phyloP scores from a whole-genome alignment of 225 moss, liverwort and hornwort genomes.

The Sphagnum contortum region DNA sequence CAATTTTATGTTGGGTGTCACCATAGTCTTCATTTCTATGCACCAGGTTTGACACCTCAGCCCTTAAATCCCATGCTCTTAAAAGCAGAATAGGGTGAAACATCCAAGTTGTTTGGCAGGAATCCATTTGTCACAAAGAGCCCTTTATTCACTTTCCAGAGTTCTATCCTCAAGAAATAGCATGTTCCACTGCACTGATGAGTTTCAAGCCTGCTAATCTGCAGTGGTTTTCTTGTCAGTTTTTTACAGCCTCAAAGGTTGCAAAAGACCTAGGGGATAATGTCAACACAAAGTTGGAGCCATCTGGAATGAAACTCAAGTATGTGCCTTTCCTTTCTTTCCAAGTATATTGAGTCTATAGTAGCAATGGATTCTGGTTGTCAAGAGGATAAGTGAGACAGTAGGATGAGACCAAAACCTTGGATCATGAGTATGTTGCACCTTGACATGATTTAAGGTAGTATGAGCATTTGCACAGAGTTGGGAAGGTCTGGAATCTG shows the following conservation, averaged over 20 bases:
- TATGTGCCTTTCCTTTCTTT: background rate
- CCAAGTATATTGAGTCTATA: background rate
- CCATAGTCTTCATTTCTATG: slow-evolving; percentile 34
- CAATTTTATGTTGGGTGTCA: slow-evolving; percentile 27
- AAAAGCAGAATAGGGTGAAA: background rate
- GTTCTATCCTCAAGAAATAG: background rate
- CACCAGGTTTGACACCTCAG: slow-evolving; percentile 13
- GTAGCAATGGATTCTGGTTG: too few relatives aligned
- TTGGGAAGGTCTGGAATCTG: too few relatives aligned
- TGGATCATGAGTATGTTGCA: too few relatives aligned
- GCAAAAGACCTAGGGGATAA: slow-evolving; percentile 3
- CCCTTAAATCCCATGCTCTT: background rate
- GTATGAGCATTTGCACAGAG: too few relatives aligned
- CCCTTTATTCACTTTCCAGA: background rate
- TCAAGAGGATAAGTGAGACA: too few relatives aligned
- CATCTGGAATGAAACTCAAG: background rate
- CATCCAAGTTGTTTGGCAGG: too few relatives aligned
- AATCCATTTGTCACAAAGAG: background rate
- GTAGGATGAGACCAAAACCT: too few relatives aligned
- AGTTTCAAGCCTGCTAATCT: too few relatives aligned
- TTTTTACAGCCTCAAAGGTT: slow-evolving; percentile 9
- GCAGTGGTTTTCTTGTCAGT: slow-evolving; percentile 3
- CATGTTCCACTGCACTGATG: background rate
- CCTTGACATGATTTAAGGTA: too few relatives aligned
- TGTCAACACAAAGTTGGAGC: background rate